Evolutionary conservation across 2,329 filamentous ascomycete species (phyloP).

Genomic region (Nothopassalora personata): DNA sequence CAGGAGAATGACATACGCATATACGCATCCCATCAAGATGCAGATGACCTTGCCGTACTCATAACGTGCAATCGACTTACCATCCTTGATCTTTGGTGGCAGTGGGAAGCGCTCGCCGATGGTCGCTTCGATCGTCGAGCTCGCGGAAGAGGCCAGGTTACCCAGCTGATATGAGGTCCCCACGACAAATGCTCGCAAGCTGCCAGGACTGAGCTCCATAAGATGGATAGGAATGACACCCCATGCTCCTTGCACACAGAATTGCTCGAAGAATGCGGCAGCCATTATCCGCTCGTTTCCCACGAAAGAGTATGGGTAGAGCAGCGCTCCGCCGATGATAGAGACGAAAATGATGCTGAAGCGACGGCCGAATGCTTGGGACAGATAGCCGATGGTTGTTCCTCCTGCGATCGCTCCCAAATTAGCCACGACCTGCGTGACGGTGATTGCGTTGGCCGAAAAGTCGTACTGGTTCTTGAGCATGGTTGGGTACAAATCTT

Average conservation of each 20-base stretch:
- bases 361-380: constrained; percentile 44
- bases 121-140: constrained; percentile 40
- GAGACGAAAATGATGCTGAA: constrained; percentile 46
- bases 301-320: constrained; percentile 79
- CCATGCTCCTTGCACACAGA: constrained; percentile 34
- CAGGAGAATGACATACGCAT: constrained; percentile 55
- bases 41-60: constrained; percentile 39
- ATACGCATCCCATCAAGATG: constrained; percentile 79
- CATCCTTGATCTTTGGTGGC: constrained; percentile 36
- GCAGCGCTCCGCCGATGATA: constrained; percentile 64
- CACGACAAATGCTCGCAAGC: constrained; percentile 68
- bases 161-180: constrained; percentile 72
- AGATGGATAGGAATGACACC: constrained; percentile 57
- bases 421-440: constrained; percentile 48
- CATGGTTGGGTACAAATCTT: constrained; percentile 60
- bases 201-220: constrained; percentile 68
- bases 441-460: constrained; percentile 42
- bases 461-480: constrained; percentile 55
- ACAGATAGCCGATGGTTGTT: constrained; percentile 43
- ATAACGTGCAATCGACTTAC: constrained; percentile 36
- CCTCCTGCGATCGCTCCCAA: constrained; percentile 47
- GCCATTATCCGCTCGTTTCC: constrained; percentile 61
- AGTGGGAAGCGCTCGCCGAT: constrained; percentile 41
- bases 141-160: constrained; percentile 56
- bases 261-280: constrained; percentile 71